Base-by-base conservation (phyloP, 768 basidiomycete genomes). In the Phaeotremella fagi region DNA sequence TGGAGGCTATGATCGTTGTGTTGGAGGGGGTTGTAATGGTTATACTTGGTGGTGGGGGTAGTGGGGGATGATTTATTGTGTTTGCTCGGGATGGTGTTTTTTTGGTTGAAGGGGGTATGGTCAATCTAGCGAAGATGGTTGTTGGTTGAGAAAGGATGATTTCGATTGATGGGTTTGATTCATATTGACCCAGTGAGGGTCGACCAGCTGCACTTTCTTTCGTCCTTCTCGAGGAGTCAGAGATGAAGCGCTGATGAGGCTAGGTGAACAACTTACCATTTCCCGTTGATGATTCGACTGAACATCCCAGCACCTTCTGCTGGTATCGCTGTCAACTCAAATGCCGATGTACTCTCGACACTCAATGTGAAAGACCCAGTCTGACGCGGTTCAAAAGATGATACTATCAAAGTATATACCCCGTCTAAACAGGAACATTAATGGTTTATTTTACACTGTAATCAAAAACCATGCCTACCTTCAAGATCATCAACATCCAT, bases 291-390 rank as follows among this genome's bases (percentile, higher is more conserved):
- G 0, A 78, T 67, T 60, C 87, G 85, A 20, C 75, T 75, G 68
- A 85, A 94, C 90, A 95, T 88, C 0, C 91, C 92, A 0, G 90
- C 88, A 0, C 90, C 91, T 75, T 98, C 94, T 52, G 85, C 82
- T 0, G 85, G 82, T 22, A 95, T 85, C 0, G 82, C 60, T 45
- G 76, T 76, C 22, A 95, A 56, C 16, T 84, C 82, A 47, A 91
- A 79, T 0, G 81, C 79, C 0, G 64, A 41, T 0, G 83, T 80
- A 51, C 85, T 82, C 45, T 86, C 82, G 2, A 89, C 74, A 22
- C 78, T 78, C 23, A 95, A 71, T 0, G 77, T 79, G 73, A 84
- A 94, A 7, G 79, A 58, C 2, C 88, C 88, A 3, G 79, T 77
- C 52, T 86, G 81, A 12, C 75, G 76, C 1, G 89, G 84, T 55